A percentile compares a stretch with the other conserved stretches of the same genome.
Evolutionary conservation across 2,329 filamentous ascomycete genomes (phyloP).

Genomic region (Aureobasidium pullulans): DNA sequence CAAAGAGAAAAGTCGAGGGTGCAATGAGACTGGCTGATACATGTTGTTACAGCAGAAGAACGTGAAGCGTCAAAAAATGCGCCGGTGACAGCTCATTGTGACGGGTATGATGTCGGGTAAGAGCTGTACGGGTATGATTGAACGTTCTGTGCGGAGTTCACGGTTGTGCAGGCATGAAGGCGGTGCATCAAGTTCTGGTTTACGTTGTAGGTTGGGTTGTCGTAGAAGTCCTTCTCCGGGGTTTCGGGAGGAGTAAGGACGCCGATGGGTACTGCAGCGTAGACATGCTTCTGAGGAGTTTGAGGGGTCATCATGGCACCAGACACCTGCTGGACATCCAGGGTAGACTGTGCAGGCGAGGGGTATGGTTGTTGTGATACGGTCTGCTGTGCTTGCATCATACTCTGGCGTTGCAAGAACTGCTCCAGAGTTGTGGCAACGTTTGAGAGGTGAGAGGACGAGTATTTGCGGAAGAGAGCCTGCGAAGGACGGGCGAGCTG

Average conservation of each 20-base stretch:
- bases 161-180: constrained; percentile 21
- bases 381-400: constrained; percentile 25
- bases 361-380: constrained; percentile 16
- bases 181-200: constrained; percentile 19
- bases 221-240: constrained; percentile 50
- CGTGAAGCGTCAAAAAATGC: neutral
- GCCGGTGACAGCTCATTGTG: neutral
- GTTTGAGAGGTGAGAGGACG: constrained; percentile 56
- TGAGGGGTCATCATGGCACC: constrained; percentile 61
- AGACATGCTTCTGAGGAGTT: constrained; percentile 71
- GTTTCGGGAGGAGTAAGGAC: constrained; percentile 83
- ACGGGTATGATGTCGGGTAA: constrained; percentile 13
- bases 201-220: constrained; percentile 19
- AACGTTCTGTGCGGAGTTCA: constrained; percentile 27
- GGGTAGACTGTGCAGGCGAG: constrained; percentile 18
- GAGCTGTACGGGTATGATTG: constrained; percentile 18
- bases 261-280: constrained; percentile 59
- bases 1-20: constrained; percentile 18
- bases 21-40: constrained; percentile 22
- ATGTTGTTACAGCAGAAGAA: constrained; percentile 20
- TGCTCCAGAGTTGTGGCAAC: constrained; percentile 58
- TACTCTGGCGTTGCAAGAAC: constrained; percentile 56
- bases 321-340: constrained; percentile 40
- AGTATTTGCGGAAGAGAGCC: constrained; percentile 62
- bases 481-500: constrained; percentile 60